phyloP scores from a whole-genome alignment of 1,139 yeast genomes.

The Saccharomyces hybrid region DNA sequence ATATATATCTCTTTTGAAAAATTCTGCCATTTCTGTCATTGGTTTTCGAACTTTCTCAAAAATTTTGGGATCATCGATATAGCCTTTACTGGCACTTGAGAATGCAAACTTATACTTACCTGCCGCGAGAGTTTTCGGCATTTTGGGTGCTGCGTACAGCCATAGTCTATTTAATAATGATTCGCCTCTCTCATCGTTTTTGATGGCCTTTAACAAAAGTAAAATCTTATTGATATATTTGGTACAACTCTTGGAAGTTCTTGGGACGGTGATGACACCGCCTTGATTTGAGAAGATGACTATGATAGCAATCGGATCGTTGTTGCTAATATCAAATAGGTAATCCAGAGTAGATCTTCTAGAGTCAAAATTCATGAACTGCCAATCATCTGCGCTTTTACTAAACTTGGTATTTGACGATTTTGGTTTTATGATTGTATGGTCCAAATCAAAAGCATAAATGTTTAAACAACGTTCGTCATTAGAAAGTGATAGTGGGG shows the following conservation, averaged over 20 bases:
- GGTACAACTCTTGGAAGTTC: conserved; percentile 44
- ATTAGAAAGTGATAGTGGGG: background rate
- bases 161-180: conserved; percentile 34
- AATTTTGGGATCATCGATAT: conserved; percentile 4
- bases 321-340: conserved; percentile 27
- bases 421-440: conserved; percentile 28
- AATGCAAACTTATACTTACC: conserved; percentile 5
- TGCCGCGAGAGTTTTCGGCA: conserved; percentile 30
- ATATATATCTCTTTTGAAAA: conserved; percentile 35
- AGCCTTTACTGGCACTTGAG: conserved; percentile 14
- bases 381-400: conserved; percentile 27
- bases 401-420: conserved; percentile 21
- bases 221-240: conserved; percentile 43
- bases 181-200: conserved; percentile 13
- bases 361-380: conserved; percentile 19
- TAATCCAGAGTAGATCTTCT: conserved; percentile 13
- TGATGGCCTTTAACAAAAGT: conserved; percentile 31
- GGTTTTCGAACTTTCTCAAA: conserved; percentile 62
- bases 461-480: conserved; percentile 7
- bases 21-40: conserved; percentile 59
- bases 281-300: conserved; percentile 88
- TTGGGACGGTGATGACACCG: conserved; percentile 34
- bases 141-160: conserved; percentile 59
- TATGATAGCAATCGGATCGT: conserved; percentile 31
- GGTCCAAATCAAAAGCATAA: conserved; percentile 31